These are phyloP conservation scores for Chlamydomonas applanata DNA, from an alignment of 139 green algal species.

Conservation along the genomic window DNA sequence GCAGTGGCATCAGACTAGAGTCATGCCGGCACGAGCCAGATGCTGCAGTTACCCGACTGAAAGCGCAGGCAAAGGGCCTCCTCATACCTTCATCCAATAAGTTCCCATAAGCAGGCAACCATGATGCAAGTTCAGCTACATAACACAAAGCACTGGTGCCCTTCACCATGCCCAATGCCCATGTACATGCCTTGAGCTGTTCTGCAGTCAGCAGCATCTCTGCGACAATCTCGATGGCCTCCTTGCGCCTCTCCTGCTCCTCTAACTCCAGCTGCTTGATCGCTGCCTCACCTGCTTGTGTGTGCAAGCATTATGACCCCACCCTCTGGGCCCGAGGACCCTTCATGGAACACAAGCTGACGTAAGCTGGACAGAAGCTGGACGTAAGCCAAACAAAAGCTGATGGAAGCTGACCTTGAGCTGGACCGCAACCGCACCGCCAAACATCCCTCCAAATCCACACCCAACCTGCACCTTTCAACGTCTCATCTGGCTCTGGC, in stretches of 20 bases:
- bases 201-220: constrained; percentile 84
- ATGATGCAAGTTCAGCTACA: too few species aligned
- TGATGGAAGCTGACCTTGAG: background rate
- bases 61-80: too few species aligned
- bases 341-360: too few species aligned
- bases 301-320: too few species aligned
- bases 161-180: background rate
- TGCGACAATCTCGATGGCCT: constrained; percentile 67
- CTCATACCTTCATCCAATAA: too few species aligned
- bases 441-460: background rate
- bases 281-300: background rate
- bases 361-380: background rate
- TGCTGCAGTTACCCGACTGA: too few species aligned
- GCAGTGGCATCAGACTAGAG: background rate
- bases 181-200: constrained; percentile 65
- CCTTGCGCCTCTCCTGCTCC: constrained; percentile 24
- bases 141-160: background rate
- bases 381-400: background rate
- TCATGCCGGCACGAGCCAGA: too few species aligned
- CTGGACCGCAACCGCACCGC: background rate
- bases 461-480: background rate
- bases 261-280: constrained; percentile 5
- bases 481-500: background rate
- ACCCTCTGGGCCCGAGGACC: too few species aligned
- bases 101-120: too few species aligned